phyloP scores from a whole-genome alignment of 805 yeast species.

The Candida maris region DNA sequence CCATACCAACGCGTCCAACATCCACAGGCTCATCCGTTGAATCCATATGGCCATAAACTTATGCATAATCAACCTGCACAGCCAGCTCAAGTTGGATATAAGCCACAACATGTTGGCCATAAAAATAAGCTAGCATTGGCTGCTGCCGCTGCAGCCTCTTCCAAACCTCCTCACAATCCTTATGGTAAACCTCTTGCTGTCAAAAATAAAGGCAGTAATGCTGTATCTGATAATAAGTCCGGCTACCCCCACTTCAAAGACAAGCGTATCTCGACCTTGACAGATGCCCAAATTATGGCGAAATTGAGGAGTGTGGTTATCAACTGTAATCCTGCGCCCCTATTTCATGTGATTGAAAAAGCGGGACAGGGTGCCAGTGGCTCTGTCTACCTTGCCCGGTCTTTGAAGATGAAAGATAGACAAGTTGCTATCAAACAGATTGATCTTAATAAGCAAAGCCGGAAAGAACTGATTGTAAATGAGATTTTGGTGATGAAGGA shows the following conservation, averaged over 20 bases:
- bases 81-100: conserved; percentile 8
- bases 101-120: too few relatives aligned
- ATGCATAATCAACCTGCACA: conserved; percentile 5
- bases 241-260: conserved; percentile 30
- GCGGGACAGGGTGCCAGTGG: conserved; percentile 99
- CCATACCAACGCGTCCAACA: conserved; percentile 2
- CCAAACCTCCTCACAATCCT: conserved; percentile 13
- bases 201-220: conserved; percentile 24
- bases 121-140: conserved; percentile 26
- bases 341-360: conserved; percentile 70
- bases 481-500: conserved; percentile 97
- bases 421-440: conserved; percentile 96
- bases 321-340: conserved; percentile 80
- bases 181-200: conserved; percentile 24
- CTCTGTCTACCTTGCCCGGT: conserved; percentile 83
- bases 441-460: conserved; percentile 85
- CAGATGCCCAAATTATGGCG: conserved; percentile 84
- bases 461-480: conserved; percentile 92
- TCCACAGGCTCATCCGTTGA: conserved; percentile 5
- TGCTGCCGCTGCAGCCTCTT: conserved; percentile 35
- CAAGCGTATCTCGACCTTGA: conserved; percentile 57
- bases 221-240: conserved; percentile 17
- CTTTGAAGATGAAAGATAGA: conserved; percentile 44
- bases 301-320: conserved; percentile 80
- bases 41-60: conserved; percentile 4